phyloP scores from a whole-genome alignment of 352 stramenopile genomes.

The Phytopythium helicoides region DNA sequence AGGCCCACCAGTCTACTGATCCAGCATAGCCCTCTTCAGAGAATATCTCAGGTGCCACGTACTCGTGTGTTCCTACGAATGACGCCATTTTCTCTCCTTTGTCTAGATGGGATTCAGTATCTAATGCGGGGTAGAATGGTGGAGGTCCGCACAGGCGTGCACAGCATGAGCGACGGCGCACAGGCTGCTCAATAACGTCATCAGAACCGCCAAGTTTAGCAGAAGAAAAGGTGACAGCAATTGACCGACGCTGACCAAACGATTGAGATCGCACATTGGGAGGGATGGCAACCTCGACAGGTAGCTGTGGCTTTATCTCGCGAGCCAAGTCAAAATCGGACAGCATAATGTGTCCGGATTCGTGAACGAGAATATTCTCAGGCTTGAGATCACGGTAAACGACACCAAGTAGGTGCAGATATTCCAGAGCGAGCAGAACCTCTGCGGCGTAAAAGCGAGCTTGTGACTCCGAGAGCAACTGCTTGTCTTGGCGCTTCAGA shows the following conservation, averaged over 20 bases:
- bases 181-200: no score
- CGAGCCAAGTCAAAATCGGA: slow-evolving; percentile 58
- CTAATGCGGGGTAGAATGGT: slow-evolving; percentile 35
- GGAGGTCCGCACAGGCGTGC: slow-evolving; percentile 15
- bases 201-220: no score
- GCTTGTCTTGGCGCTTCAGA: slow-evolving; percentile 32
- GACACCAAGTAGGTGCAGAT: slow-evolving; percentile 64
- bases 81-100: slow-evolving; percentile 31
- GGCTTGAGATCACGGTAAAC: slow-evolving; percentile 78
- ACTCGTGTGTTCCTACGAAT: slow-evolving; percentile 66
- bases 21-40: slow-evolving; percentile 54
- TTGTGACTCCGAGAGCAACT: slow-evolving; percentile 34
- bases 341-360: slow-evolving; percentile 57
- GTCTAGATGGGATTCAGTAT: slow-evolving; percentile 55
- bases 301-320: slow-evolving; percentile 15
- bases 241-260: no score
- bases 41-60: slow-evolving; percentile 63
- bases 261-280: no score
- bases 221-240: no score
- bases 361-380: slow-evolving; percentile 72
- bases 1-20: slow-evolving; percentile 63
- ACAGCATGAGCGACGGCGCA: slow-evolving; percentile 17
- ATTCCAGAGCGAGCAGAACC: slow-evolving; percentile 65
- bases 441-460: slow-evolving; percentile 63
- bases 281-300: not conserved